These are phyloP conservation scores for Delonix regia DNA, from an alignment of 306 rosid species.

Conservation along the genomic window DNA sequence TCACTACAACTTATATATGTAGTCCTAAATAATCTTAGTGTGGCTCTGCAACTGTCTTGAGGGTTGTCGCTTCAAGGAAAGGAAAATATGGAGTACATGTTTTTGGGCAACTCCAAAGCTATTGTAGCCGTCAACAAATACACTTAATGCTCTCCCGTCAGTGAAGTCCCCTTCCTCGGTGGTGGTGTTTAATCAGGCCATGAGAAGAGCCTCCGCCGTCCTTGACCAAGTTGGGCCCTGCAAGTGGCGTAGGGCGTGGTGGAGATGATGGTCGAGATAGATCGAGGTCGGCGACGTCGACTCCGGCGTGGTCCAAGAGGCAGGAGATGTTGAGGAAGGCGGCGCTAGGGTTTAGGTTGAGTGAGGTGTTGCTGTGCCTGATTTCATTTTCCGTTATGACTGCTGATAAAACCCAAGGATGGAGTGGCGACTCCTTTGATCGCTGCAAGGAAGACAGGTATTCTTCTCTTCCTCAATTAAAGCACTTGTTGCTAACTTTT, in stretches of 20 bases:
- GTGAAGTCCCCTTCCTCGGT: conserved; percentile 32
- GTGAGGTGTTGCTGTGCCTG: conserved; percentile 77
- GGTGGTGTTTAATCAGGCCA: conserved; percentile 45
- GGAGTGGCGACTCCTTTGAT: conserved; percentile 98
- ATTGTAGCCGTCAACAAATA: conserved; percentile 52
- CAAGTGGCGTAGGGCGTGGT: conserved; percentile 13
- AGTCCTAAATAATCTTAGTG: no score
- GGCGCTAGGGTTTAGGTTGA: conserved; percentile 81
- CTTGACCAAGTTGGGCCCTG: conserved; percentile 50
- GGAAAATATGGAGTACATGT: no score
- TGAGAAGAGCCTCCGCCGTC: conserved; percentile 50
- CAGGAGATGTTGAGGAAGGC: conserved; percentile 56
- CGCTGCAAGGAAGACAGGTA: conserved; percentile 98
- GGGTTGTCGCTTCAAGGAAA: no score
- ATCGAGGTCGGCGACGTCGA: conserved; percentile 30
- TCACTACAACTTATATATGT: no score
- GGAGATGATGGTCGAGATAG: conserved; percentile 42
- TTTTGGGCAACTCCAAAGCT: conserved; percentile 65
- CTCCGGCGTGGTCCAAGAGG: conserved; percentile 39
- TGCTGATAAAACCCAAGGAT: conserved; percentile 92
- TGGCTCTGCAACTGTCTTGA: no score
- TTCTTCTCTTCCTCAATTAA: background rate
- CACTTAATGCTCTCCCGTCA: conserved; percentile 49
- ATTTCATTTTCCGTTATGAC: conserved; percentile 98
- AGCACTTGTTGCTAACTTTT: background rate